Conservation (phyloP, 2,329 filamentous ascomycete genomes). For the Xylaria sp. region DNA sequence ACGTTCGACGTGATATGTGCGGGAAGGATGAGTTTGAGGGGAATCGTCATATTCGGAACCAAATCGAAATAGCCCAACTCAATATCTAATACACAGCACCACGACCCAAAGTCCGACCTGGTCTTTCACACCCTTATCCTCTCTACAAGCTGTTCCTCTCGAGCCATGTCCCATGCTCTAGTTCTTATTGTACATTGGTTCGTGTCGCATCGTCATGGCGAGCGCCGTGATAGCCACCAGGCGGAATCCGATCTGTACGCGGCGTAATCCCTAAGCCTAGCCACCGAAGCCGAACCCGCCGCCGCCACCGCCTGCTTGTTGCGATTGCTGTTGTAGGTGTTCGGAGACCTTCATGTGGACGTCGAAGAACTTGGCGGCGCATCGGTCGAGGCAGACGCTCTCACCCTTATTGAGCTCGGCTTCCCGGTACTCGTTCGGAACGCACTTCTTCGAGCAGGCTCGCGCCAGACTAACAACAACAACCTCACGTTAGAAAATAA, state of each 20-base stretch:
- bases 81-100: conserved; percentile 10
- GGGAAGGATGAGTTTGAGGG: conserved; percentile 12
- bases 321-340: conserved; percentile 89
- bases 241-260: conserved; percentile 3
- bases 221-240: background rate
- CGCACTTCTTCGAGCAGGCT: conserved; percentile 91
- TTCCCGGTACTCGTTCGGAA: conserved; percentile 91
- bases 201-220: background rate
- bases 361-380: conserved; percentile 97
- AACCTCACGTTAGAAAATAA: conserved; percentile 21
- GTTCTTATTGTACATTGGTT: conserved; percentile 17
- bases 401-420: conserved; percentile 98
- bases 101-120: background rate
- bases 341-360: conserved; percentile 97
- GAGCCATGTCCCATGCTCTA: background rate
- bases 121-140: background rate
- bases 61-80: conserved; percentile 3
- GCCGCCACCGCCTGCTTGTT: conserved; percentile 62
- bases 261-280: conserved; percentile 13
- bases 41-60: conserved; percentile 17
- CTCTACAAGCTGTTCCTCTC: background rate
- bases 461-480: conserved; percentile 69
- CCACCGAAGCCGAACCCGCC: conserved; percentile 54
- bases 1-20: no score
- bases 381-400: conserved; percentile 96